Conservation (phyloP, 2,329 filamentous ascomycete species). For the Emmonsia crescens region DNA sequence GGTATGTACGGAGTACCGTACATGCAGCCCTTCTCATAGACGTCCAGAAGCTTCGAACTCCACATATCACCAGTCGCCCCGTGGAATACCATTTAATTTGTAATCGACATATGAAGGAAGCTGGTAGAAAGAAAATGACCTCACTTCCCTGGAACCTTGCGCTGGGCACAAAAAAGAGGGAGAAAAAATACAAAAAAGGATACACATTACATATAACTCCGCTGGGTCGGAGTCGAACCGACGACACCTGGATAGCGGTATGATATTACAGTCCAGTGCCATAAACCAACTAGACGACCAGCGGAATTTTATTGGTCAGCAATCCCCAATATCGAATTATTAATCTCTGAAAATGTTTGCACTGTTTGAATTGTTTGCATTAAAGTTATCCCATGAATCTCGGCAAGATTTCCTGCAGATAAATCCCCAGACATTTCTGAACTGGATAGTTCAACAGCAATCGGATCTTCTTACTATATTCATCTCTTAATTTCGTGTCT, state of each 20-base stretch:
- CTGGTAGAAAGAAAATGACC: no score
- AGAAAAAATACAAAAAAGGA: background rate
- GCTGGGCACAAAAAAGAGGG: no score
- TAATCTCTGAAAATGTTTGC: constrained; percentile 13
- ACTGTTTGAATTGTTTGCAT: constrained; percentile 18
- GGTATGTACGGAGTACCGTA: no score
- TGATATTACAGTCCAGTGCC: constrained; percentile 6
- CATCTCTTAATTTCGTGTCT: background rate
- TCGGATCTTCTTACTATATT: background rate
- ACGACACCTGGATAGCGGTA: constrained; percentile 4
- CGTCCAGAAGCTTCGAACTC: no score
- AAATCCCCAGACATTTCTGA: no score
- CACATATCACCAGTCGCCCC: no score
- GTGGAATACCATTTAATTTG: no score
- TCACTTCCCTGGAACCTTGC: no score
- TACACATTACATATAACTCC: no score
- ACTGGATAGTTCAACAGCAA: background rate
- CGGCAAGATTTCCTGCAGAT: background rate
- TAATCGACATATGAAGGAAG: no score
- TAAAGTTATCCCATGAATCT: background rate
- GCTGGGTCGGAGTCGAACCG: constrained; percentile 6
- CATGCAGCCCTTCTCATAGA: no score
- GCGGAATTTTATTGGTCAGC: constrained; percentile 1
- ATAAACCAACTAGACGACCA: constrained; percentile 6
- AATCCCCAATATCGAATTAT: background rate